Conservation (phyloP, 805 yeast species). For the Ogataea wickerhamii region DNA sequence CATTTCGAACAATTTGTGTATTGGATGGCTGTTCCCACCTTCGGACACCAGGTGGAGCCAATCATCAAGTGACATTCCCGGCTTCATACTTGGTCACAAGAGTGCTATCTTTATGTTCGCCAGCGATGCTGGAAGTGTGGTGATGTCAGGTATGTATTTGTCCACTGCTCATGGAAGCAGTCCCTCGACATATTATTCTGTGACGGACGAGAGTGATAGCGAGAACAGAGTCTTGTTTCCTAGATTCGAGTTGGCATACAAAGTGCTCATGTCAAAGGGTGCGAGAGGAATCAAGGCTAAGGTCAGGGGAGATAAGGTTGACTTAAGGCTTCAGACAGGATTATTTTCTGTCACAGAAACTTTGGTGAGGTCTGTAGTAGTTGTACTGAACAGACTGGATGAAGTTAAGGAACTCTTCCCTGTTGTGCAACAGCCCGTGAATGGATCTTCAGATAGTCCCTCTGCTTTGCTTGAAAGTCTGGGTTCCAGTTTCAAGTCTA, state of each 20-base stretch:
- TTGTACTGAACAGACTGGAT: slow-evolving; percentile 26
- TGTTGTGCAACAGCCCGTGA: slow-evolving; percentile 4
- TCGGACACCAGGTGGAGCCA: slow-evolving; percentile 28
- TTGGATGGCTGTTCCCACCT: slow-evolving; percentile 74
- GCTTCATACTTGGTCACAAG: slow-evolving; percentile 77
- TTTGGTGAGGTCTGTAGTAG: slow-evolving; percentile 42
- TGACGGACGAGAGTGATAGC: slow-evolving; percentile 42
- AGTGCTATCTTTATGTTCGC: slow-evolving; percentile 64
- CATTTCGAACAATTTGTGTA: slow-evolving; percentile 59
- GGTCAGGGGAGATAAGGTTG: slow-evolving; percentile 66
- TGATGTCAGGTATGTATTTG: slow-evolving; percentile 64
- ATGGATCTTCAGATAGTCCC: slow-evolving; percentile 11
- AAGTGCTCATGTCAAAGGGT: slow-evolving; percentile 21
- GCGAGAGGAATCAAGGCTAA: slow-evolving; percentile 41
- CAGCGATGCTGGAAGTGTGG: slow-evolving; percentile 59
- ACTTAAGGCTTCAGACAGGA: slow-evolving; percentile 58
- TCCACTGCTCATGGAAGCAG: slow-evolving; percentile 65
- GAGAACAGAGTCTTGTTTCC: slow-evolving; percentile 68
- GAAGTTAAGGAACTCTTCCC: background rate
- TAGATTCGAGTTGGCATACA: slow-evolving; percentile 54
- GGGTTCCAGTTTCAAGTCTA: slow-evolving; percentile 24
- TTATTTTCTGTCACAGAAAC: slow-evolving; percentile 54
- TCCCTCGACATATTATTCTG: slow-evolving; percentile 43
- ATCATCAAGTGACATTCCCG: slow-evolving; percentile 40
- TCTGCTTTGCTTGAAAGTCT: slow-evolving; percentile 22